Conservation (phyloP, 192 early-diverging fungal genomes). For the Coemansia aciculifera region DNA sequence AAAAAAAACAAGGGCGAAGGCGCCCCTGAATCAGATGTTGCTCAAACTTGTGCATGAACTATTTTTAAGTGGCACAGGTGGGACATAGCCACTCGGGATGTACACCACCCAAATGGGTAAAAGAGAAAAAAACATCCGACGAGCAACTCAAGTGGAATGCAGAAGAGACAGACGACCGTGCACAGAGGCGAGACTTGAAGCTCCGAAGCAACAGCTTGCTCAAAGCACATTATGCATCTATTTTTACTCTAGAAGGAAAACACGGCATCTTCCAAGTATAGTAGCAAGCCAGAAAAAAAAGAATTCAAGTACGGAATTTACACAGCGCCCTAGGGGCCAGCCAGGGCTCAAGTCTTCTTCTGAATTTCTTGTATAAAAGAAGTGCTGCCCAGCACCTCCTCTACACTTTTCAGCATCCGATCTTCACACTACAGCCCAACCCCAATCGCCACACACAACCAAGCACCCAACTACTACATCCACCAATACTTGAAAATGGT, state of each 20-base stretch:
- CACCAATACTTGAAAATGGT: conserved; percentile 22
- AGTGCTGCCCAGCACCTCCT: not conserved
- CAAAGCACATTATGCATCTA: not conserved
- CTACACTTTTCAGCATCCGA: conserved; percentile 2
- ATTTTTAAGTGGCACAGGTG: not conserved
- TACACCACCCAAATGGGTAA: not conserved
- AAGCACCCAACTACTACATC: not conserved
- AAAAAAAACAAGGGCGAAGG: not conserved
- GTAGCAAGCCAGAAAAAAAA: not conserved
- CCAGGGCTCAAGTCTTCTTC: not conserved
- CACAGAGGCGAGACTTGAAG: conserved; percentile 5
- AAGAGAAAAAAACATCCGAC: not conserved
- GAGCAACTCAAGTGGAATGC: not conserved
- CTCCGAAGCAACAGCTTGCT: not conserved
- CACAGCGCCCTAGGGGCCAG: not conserved
- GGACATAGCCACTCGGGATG: conserved; percentile 2
- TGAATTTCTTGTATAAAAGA: conserved; percentile 1
- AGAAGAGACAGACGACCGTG: not conserved
- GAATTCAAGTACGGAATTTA: not conserved
- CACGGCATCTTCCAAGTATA: conserved; percentile 8
- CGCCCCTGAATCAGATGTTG: conserved; percentile 3
- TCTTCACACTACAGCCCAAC: conserved; percentile 4
- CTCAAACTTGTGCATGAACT: not conserved
- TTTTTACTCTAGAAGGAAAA: not conserved
- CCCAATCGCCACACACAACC: conserved; percentile 1